Evolutionary conservation across 352 stramenopile genomes (phyloP).

Genomic region (Aphanomyces astaci): DNA sequence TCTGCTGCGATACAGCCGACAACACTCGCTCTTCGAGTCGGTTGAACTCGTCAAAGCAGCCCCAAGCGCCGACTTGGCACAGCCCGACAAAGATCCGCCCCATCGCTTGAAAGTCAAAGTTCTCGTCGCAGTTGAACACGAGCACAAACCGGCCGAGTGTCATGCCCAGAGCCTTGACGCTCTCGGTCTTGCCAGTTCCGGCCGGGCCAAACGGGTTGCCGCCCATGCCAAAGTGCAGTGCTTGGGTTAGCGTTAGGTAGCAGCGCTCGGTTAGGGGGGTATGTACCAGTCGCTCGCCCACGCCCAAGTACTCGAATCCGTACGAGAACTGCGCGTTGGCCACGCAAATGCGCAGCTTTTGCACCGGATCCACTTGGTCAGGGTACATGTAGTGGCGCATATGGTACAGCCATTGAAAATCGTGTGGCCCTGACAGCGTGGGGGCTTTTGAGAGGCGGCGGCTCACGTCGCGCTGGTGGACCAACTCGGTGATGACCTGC

Average conservation of each 20-base stretch:
- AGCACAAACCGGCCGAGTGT: slow-evolving; percentile 98
- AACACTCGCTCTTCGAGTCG: slow-evolving; percentile 98
- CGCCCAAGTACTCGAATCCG: slow-evolving; percentile 99
- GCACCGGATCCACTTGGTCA: slow-evolving; percentile 68
- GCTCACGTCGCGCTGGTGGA: slow-evolving; percentile 98
- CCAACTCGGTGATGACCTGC: slow-evolving; percentile 99
- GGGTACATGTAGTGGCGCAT: slow-evolving; percentile 96
- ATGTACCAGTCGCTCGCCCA: slow-evolving; percentile 98
- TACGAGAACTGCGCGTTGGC: slow-evolving; percentile 98
- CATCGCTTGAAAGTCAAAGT: slow-evolving; percentile 99
- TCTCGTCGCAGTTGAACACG: slow-evolving; percentile 99
- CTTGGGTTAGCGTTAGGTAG: slow-evolving; percentile 99
- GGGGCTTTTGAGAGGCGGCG: slow-evolving; percentile 84
- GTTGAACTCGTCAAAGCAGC: slow-evolving; percentile 99
- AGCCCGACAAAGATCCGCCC: slow-evolving; percentile 98
- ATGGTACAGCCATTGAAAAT: slow-evolving; percentile 99
- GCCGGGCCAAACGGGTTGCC: slow-evolving; percentile 98
- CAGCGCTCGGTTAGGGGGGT: slow-evolving; percentile 99
- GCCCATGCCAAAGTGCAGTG: slow-evolving; percentile 98
- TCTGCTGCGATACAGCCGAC: slow-evolving; percentile 99
- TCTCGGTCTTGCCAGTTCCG: slow-evolving; percentile 99
- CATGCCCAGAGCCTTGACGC: slow-evolving; percentile 97
- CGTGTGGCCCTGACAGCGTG: too few relatives aligned
- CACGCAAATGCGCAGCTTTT: slow-evolving; percentile 95
- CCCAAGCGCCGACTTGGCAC: slow-evolving; percentile 99